Evolutionary conservation across 1,284 basidiomycete species (phyloP), one percentile per base, ranked within the genome.

Genomic region (Ustilago vetiveriae): DNA sequence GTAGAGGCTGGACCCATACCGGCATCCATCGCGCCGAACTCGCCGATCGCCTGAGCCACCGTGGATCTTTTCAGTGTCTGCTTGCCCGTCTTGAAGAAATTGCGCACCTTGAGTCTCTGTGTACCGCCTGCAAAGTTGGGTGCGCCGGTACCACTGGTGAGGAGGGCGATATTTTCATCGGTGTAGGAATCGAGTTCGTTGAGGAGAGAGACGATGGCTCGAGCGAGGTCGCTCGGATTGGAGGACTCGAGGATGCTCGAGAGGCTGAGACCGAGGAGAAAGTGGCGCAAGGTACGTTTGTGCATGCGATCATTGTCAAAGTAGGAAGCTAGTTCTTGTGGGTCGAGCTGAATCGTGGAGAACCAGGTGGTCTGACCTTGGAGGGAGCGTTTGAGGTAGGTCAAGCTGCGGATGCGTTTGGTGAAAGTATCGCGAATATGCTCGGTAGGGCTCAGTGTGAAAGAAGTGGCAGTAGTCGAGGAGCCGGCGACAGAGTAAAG

Each of bases 241-340:
- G 45, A 37, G 22, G 72, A 48, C 17, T 78, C 75, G 37, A 78
- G 51, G 21, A 76, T 47, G 14, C 57, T 40, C 1, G 74, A 63
- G 9, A 78, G 55, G 22, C 66, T 71, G 16, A 73, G 47, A 5
- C 75, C 75, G 14, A 78, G 50, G 13, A 72, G 17, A 2, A 40
- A 57, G 38, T 64, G 65, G 13, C 71, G 58, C 3, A 64, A n/a
- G 3, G 66, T 70, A n/a, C 75, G 46, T 44, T 62, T 76, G 52
- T 45, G 52, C 72, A 72, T 76, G 21, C 57, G 54, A 7, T 74
- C 63, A 22, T 63, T 58, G 36, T 74, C 68, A 43, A 72, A 76
- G 1, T 55, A 45, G 24, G 50, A 24, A 3, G 51, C 41, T 11
- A 76, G 57, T 16, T 74, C 74, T 32, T 35, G 2, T 0, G 42